Percentiles rank a stretch among this genome's conserved stretches.
These are phyloP conservation scores for Bonia amplexicaulis DNA, from an alignment of 176 grass and related monocot species.

Conservation along the genomic window DNA sequence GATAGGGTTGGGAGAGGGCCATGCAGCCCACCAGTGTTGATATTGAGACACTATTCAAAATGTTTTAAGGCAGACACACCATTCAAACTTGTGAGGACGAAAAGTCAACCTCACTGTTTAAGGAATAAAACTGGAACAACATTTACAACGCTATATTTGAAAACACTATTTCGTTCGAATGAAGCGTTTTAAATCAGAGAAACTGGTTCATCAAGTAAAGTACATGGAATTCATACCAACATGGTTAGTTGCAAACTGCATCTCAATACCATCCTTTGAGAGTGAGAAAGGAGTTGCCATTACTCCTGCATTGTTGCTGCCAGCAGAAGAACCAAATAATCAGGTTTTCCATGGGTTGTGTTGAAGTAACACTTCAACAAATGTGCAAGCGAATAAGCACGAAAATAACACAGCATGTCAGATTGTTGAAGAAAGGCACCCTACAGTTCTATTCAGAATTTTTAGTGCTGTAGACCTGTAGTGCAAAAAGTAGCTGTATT, in stretches of 20 bases:
- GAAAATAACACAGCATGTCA: neutral
- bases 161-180: neutral
- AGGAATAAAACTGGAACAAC: neutral
- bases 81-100: neutral
- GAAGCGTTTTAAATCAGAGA: neutral
- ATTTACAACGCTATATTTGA: neutral
- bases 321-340: neutral
- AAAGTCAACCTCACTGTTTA: neutral
- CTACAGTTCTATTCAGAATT: neutral
- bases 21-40: neutral
- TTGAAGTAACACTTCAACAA: neutral
- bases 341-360: neutral
- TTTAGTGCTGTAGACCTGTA: too few species aligned
- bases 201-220: neutral
- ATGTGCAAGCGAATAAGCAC: neutral
- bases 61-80: neutral
- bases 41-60: neutral
- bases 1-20: neutral
- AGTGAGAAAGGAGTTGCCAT: slow-evolving; percentile 87
- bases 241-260: slow-evolving; percentile 98
- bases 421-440: neutral
- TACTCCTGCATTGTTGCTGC: slow-evolving; percentile 89
- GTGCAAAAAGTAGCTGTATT: neutral
- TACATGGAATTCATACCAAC: slow-evolving; percentile 48
- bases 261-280: slow-evolving; percentile 84